phyloP scores from a whole-genome alignment of 768 basidiomycete genomes.

The Termitomyces sp. region DNA sequence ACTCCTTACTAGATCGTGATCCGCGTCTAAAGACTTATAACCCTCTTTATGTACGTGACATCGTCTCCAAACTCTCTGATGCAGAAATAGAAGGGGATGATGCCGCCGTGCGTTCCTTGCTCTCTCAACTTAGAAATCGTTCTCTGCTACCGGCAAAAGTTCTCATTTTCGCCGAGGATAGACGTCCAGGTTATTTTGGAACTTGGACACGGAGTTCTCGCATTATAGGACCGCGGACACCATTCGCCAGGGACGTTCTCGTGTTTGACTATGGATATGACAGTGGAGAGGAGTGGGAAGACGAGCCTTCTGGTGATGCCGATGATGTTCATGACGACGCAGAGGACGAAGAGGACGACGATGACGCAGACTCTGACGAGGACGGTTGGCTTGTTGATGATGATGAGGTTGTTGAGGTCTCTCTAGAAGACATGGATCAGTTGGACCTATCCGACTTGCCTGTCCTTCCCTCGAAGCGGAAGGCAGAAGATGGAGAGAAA shows the following conservation, averaged over 20 bases:
- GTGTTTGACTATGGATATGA: slow-evolving; percentile 88
- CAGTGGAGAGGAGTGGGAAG: slow-evolving; percentile 95
- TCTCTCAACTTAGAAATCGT: slow-evolving; percentile 57
- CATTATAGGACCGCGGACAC: slow-evolving; percentile 75
- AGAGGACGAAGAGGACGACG: slow-evolving; percentile 53
- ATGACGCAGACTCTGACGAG: slow-evolving; percentile 67
- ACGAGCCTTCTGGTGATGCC: slow-evolving; percentile 75
- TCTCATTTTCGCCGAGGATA: slow-evolving; percentile 78
- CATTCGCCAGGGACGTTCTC: slow-evolving; percentile 73
- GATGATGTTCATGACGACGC: slow-evolving; percentile 72
- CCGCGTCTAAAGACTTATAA: slow-evolving; percentile 30
- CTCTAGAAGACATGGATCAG: slow-evolving; percentile 33
- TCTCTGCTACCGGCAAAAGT: slow-evolving; percentile 67
- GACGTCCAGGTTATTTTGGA: slow-evolving; percentile 88
- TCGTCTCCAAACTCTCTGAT: slow-evolving; percentile 64
- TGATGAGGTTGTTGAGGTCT: slow-evolving; percentile 47
- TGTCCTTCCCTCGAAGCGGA: slow-evolving; percentile 49
- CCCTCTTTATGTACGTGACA: slow-evolving; percentile 33
- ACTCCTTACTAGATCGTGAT: slow-evolving; percentile 11
- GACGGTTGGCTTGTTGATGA: slow-evolving; percentile 79
- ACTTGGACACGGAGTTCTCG: slow-evolving; percentile 87
- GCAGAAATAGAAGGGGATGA: slow-evolving; percentile 75
- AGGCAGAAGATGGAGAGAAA: slow-evolving; percentile 48
- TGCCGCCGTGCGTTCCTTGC: slow-evolving; percentile 57
- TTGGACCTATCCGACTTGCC: slow-evolving; percentile 29